A percentile compares a stretch with the other conserved stretches of the same genome.
phyloP scores from a whole-genome alignment of 441 rosid genomes.

The Jatropha podagrica region DNA sequence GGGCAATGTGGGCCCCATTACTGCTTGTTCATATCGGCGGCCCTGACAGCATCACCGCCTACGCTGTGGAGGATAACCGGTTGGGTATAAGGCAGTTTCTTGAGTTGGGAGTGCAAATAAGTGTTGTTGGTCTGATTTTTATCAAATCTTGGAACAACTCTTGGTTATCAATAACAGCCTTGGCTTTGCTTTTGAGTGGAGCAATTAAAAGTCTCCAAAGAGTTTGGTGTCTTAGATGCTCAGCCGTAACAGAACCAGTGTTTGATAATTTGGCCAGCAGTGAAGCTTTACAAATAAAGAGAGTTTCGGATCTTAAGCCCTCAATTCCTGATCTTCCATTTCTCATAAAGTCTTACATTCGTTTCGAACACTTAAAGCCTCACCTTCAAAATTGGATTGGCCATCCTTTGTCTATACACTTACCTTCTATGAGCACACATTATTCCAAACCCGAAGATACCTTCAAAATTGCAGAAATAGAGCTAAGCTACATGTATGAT shows the following conservation, averaged over 20 bases:
- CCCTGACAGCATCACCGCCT: slow-evolving; percentile 27
- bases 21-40: slow-evolving; percentile 28
- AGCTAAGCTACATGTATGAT: slow-evolving; percentile 16
- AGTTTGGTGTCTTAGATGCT: slow-evolving; percentile 18
- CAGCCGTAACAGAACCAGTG: background rate
- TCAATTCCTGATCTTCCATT: background rate
- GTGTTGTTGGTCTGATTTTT: background rate
- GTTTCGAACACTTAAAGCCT: slow-evolving; percentile 18
- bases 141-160: slow-evolving; percentile 18
- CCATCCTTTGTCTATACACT: slow-evolving; percentile 14
- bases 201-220: slow-evolving; percentile 23
- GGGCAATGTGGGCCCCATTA: slow-evolving; percentile 19
- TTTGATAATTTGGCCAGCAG: background rate
- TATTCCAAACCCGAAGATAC: background rate
- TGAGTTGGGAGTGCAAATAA: background rate
- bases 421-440: slow-evolving; percentile 13
- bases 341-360: slow-evolving; percentile 12
- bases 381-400: slow-evolving; percentile 20
- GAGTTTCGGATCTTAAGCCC: background rate
- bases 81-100: slow-evolving; percentile 15
- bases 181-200: slow-evolving; percentile 19
- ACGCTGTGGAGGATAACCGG: slow-evolving; percentile 17
- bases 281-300: background rate
- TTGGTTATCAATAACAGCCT: slow-evolving; percentile 15
- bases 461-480: slow-evolving; percentile 15